Percentiles rank a stretch among this genome's conserved stretches.
These are phyloP conservation scores for Penicillium italicum DNA, from an alignment of 2,329 filamentous ascomycete species.

Conservation along the genomic window DNA sequence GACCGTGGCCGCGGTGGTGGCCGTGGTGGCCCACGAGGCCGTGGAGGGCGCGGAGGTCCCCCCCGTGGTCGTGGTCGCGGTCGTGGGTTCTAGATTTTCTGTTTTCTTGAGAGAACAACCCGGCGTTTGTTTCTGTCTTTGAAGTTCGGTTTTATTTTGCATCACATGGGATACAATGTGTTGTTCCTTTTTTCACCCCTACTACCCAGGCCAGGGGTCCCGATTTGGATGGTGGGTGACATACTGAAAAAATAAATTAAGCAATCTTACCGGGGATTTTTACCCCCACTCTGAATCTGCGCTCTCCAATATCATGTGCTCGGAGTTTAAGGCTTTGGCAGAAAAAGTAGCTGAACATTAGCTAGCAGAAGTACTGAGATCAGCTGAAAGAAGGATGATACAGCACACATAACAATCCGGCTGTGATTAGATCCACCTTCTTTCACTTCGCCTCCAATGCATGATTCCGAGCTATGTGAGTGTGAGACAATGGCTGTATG, in stretches of 20 bases:
- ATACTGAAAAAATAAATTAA: constrained; percentile 14
- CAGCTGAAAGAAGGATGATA: not conserved
- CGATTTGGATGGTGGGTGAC: constrained; percentile 13
- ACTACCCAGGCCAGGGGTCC: constrained; percentile 28
- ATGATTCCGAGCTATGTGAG: not conserved
- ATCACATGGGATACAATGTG: constrained; percentile 24
- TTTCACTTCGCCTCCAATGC: not conserved
- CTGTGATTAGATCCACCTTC: not conserved
- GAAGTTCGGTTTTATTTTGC: constrained; percentile 21
- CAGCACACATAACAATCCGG: not conserved
- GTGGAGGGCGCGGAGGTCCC: constrained; percentile 49
- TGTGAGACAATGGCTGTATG: not conserved
- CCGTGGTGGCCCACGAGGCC: constrained; percentile 47
- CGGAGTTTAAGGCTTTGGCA: not conserved
- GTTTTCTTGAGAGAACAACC: constrained; percentile 19
- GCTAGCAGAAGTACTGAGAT: not conserved
- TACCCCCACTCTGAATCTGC: constrained; percentile 10
- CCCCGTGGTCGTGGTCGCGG: constrained; percentile 55
- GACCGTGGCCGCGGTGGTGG: constrained; percentile 48
- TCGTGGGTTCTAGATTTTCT: constrained; percentile 40
- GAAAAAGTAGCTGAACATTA: not conserved
- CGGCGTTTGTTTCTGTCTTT: constrained; percentile 24
- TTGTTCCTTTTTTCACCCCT: constrained; percentile 28
- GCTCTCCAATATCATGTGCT: not conserved
- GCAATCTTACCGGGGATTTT: constrained; percentile 13